phyloP scores from a whole-genome alignment of 2,329 filamentous ascomycete genomes.

The Hypoxylon sp. region DNA sequence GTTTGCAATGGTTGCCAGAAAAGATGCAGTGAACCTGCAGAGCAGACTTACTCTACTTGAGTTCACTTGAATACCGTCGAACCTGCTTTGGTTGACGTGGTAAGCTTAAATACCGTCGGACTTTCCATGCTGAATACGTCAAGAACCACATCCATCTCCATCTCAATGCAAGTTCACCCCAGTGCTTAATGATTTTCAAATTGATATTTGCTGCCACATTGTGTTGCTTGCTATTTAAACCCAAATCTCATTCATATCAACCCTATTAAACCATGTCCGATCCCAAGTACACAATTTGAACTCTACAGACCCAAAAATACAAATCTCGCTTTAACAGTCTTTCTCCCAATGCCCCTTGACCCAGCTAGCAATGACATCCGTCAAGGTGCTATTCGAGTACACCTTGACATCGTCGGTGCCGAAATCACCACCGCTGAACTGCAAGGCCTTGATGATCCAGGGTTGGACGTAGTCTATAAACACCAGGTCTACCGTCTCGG shows the following conservation, averaged over 20 bases:
- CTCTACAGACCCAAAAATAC: background rate
- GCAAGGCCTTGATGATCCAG: conserved; percentile 81
- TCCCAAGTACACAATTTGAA: background rate
- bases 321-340: conserved; percentile 54
- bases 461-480: conserved; percentile 92
- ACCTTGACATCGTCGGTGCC: conserved; percentile 59
- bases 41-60: no score
- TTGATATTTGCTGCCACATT: background rate
- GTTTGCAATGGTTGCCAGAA: no score
- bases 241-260: background rate
- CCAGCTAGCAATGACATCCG: conserved; percentile 68
- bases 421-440: conserved; percentile 67
- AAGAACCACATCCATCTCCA: no score
- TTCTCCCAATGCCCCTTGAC: conserved; percentile 69
- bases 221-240: background rate
- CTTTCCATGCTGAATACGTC: no score
- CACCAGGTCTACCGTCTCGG: conserved; percentile 84
- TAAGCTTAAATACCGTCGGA: no score
- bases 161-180: background rate
- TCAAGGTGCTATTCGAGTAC: conserved; percentile 68
- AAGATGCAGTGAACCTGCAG: no score
- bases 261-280: background rate
- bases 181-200: background rate
- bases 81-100: no score
- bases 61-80: no score